Evolutionary conservation across 164 flowering plant species (phyloP), one percentile per base, ranked within the genome.

Genomic region (Annona cherimola): DNA sequence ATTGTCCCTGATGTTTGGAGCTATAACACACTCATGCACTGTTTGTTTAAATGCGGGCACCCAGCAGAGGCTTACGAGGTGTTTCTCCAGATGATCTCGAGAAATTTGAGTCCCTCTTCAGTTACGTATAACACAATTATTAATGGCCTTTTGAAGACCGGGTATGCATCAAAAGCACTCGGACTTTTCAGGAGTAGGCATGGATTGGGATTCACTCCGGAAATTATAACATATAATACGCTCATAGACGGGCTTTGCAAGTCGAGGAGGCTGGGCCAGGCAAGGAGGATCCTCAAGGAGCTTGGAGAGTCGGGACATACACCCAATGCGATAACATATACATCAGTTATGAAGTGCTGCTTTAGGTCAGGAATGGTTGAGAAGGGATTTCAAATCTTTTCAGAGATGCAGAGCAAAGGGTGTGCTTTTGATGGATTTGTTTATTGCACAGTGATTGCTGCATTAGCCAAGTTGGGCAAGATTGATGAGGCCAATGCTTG

Each of bases 211-310:
- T 83, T 86, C 77, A 63, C 76, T 64, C 91, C 90, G 1, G 64
- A 82, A 46, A 19, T 90, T 45, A 76, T 82, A 26, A 92, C 93
- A 0, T 95, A 90, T 68, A 95, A 93, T 83, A 87, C 86, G 73
- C 86, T 95, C 67, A 89, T 95, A 44, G 76, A 91, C 76, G 91
- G 94, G 69, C 82, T 95, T 6, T 95, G 96, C 81, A 87, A 87
- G 73, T 77, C 81, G 4, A 74, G 86, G 4, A 85, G 80, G 75
- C 70, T 86, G 64, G 46, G 73, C 57, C 71, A 69, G 1, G 92
- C 88, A 1, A 84, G 78, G 74, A 78, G 76, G 79, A 75, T 90
- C 16, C 82, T 88, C 26, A 79, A 73, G 74, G 94, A 92, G 79
- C 82, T 91, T 69, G 70, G 66, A 66, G 77, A 81, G 57, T 81